A percentile compares a stretch with the other conserved stretches of the same genome.
Evolutionary conservation across 2,329 filamentous ascomycete species (phyloP).

Genomic region (Pseudogymnoascus sp.): DNA sequence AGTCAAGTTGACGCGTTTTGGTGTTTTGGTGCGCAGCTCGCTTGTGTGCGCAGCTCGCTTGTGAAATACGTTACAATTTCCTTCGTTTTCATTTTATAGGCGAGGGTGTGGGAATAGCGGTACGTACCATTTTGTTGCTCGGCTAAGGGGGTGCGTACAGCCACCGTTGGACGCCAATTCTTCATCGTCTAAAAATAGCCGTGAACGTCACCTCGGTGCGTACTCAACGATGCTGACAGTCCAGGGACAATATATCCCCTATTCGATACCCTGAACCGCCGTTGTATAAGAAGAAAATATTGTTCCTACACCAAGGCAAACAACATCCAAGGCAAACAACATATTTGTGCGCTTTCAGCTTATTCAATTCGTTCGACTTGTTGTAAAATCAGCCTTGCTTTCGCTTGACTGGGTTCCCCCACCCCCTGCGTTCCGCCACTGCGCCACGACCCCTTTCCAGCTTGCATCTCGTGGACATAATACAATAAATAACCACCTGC

Average conservation of each 20-base stretch:
- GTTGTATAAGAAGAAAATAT: background rate
- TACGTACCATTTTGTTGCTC: background rate
- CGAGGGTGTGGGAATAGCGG: background rate
- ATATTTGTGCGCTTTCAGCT: too few relatives aligned
- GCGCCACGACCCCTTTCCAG: background rate
- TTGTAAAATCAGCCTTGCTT: background rate
- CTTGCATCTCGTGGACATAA: background rate
- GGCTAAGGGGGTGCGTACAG: background rate
- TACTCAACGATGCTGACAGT: background rate
- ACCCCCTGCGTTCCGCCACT: background rate
- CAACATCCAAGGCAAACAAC: background rate
- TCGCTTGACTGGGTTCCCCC: background rate
- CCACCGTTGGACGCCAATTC: background rate
- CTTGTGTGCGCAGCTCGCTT: too few relatives aligned
- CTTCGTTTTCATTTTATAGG: background rate
- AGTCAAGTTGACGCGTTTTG: too few relatives aligned
- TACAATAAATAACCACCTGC: background rate
- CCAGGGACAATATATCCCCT: background rate
- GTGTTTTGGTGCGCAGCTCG: too few relatives aligned
- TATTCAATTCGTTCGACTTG: background rate
- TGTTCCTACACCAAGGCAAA: background rate
- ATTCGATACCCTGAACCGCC: background rate
- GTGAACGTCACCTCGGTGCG: background rate
- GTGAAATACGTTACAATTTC: too few relatives aligned
- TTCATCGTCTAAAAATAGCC: background rate